Percentiles rank a stretch among this genome's conserved stretches.
Conservation (phyloP, 2,329 filamentous ascomycete species). For the Arthrobotrys entomopaga region DNA sequence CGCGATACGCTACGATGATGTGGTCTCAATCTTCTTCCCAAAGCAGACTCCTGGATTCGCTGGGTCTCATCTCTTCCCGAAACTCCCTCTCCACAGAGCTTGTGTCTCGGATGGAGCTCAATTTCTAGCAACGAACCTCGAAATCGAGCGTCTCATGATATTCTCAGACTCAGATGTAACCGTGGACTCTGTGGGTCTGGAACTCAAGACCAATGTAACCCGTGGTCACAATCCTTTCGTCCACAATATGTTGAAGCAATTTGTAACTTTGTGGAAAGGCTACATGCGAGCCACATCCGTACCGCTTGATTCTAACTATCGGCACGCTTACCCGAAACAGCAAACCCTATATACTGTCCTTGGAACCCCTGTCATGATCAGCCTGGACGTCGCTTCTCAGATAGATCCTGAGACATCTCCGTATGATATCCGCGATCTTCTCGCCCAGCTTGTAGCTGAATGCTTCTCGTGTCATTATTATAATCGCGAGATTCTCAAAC, state of each 20-base stretch:
- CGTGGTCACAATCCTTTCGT: slow-evolving; percentile 6
- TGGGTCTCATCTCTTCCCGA: background rate
- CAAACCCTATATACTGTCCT: slow-evolving; percentile 35
- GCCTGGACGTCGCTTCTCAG: slow-evolving; percentile 8
- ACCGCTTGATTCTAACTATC: slow-evolving; percentile 13
- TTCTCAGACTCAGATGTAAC: background rate
- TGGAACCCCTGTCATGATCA: slow-evolving; percentile 17
- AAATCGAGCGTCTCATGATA: background rate
- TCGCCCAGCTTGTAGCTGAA: slow-evolving; percentile 32
- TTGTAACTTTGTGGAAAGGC: background rate
- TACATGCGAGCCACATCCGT: slow-evolving; percentile 10
- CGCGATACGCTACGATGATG: slow-evolving; percentile 32
- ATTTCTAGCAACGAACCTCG: background rate
- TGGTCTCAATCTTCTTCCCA: slow-evolving; percentile 16
- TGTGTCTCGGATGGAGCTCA: too few relatives aligned
- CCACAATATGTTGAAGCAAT: background rate
- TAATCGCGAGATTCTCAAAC: slow-evolving; percentile 28
- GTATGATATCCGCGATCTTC: slow-evolving; percentile 1
- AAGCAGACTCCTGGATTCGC: background rate
- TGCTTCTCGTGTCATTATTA: slow-evolving; percentile 37
- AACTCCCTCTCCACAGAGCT: background rate
- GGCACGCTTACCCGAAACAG: slow-evolving; percentile 23
- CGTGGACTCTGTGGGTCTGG: too few relatives aligned
- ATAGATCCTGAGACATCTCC: slow-evolving; percentile 2
- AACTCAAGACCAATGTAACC: background rate